These are phyloP conservation scores for Exophiala sp. DNA, from an alignment of 2,329 filamentous ascomycete genomes.

Conservation along the genomic window DNA sequence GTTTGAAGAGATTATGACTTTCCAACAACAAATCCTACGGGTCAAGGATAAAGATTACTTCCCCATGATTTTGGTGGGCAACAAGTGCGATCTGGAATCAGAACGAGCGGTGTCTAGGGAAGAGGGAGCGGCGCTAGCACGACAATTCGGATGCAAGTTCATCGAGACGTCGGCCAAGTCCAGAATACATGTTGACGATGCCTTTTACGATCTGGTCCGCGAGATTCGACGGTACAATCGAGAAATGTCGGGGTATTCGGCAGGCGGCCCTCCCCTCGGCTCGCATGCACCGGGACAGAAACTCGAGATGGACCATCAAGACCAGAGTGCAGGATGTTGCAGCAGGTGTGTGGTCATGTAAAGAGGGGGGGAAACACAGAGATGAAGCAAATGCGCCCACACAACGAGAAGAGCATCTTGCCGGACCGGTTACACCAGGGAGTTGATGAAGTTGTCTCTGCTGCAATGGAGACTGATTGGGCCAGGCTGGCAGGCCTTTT, in stretches of 20 bases:
- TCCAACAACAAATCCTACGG: conserved; percentile 95
- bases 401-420: conserved; percentile 1
- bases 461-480: conserved; percentile 6
- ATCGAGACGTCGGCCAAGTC: conserved; percentile 99
- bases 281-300: conserved; percentile 56
- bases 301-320: conserved; percentile 63
- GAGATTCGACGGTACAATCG: conserved; percentile 98
- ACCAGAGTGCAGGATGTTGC: conserved; percentile 63
- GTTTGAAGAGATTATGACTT: conserved; percentile 97
- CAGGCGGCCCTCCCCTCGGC: conserved; percentile 57
- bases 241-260: conserved; percentile 73
- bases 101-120: conserved; percentile 88
- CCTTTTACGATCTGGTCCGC: conserved; percentile 96
- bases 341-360: conserved; percentile 82
- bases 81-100: conserved; percentile 96
- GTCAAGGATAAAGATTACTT: conserved; percentile 99
- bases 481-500: conserved; percentile 21
- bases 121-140: conserved; percentile 84
- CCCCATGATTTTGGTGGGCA: conserved; percentile 96
- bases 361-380: conserved; percentile 6
- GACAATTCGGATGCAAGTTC: conserved; percentile 91
- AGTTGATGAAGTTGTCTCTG: conserved; percentile 18
- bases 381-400: not conserved
- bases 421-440: conserved; percentile 13
- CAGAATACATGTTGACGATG: conserved; percentile 95